Evolutionary conservation across 805 yeast species (phyloP).

Genomic region (Kluyveromyces lactis): DNA sequence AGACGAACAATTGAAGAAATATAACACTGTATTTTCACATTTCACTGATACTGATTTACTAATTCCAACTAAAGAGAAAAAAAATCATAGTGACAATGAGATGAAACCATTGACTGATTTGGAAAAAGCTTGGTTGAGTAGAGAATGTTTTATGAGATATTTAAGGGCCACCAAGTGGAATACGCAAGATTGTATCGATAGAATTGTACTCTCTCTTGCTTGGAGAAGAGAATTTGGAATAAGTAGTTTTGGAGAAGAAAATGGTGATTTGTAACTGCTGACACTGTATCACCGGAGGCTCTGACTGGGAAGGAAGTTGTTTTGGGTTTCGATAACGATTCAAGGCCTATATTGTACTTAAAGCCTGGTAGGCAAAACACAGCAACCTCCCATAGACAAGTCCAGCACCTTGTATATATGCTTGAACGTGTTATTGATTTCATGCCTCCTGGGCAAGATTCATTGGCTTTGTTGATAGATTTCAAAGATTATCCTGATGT

Average conservation of each 20-base stretch:
- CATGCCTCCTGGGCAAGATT: conserved; percentile 96
- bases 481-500: conserved; percentile 64
- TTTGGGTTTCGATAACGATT: conserved; percentile 81
- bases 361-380: conserved; percentile 96
- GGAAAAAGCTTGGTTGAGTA: conserved; percentile 89
- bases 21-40: conserved; percentile 51
- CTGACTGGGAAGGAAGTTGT: conserved; percentile 90
- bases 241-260: conserved; percentile 35
- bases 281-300: conserved; percentile 54
- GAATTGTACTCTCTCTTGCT: conserved; percentile 69
- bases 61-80: conserved; percentile 43
- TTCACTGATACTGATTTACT: conserved; percentile 47
- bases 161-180: conserved; percentile 93
- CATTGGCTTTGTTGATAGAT: conserved; percentile 83
- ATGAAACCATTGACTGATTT: conserved; percentile 29
- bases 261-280: conserved; percentile 44
- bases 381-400: conserved; percentile 80
- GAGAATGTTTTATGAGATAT: conserved; percentile 85
- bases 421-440: conserved; percentile 85
- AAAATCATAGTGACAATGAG: conserved; percentile 23
- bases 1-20: conserved; percentile 50
- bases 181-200: conserved; percentile 54
- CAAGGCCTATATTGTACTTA: conserved; percentile 86
- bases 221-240: conserved; percentile 96
- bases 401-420: conserved; percentile 91